Base-by-base conservation (phyloP, 768 basidiomycete genomes). In the Paxillus ammoniavirescens region DNA sequence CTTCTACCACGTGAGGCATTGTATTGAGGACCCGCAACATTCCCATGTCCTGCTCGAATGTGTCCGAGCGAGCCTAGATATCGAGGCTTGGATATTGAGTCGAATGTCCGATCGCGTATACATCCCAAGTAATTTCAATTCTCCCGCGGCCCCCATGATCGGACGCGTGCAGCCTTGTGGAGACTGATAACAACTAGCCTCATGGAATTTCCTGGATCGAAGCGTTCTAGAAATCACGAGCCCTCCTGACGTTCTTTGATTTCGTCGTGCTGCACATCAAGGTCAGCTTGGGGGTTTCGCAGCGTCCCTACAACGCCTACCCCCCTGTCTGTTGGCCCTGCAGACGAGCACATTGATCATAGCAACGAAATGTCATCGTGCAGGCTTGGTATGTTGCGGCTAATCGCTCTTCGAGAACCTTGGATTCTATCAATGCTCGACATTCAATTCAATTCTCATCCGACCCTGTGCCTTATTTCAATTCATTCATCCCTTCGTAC, bases 1-100 rank as follows among this genome's bases (percentile, higher is more conserved):
- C 47, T 55, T 58, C 51, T 43, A 49, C 58, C 58, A 52, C 58
- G 66, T 63, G 58, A 65, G 38, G 15, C 21, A 12, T 21, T 17
- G 21, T 53, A 43, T 46, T 36, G 18, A 35, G 46, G 35, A 28
- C 12, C 33, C 45, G 33, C 12, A 30, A 5, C 37, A 17, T 49
- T 52, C 51, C 23, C 51, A 49, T 33, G 31, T 49, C 51, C 9
- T 17, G 38, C 38, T n/a, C 18, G 8, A 15, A 26, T 21, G 35
- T 14, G 12, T 13, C 5, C 31, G 31, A 17, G 33, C 50, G 36
- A 46, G 21, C 23, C 30, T 31, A n/a, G 44, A 15, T 26, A 26
- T 26, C 26, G 26, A 26, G 26, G 26, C 26, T 4, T 26, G 26
- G 3, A 26, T 26, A 26, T n/a, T n/a, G n/a, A 21, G 3, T 26